phyloP scores from a whole-genome alignment of 106 monocot species.

The Allium cepa region DNA sequence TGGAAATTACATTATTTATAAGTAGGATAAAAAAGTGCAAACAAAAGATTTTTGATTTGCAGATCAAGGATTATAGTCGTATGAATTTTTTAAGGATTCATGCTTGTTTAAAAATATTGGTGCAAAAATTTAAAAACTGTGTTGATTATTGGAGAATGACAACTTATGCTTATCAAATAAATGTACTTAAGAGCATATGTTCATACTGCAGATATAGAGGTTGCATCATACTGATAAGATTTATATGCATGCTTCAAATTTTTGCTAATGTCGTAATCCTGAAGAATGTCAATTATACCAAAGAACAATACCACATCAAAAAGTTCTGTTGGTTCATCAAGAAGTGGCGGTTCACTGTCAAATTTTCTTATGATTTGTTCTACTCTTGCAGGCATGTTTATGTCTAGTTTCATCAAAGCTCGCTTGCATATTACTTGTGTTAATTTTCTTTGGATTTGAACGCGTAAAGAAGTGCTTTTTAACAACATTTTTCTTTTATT shows the following conservation, averaged over 20 bases:
- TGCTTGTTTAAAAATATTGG: too few relatives aligned
- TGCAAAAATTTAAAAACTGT: too few relatives aligned
- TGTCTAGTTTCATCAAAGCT: slow-evolving; percentile 44
- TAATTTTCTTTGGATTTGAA: not conserved
- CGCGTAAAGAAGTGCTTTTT: too few relatives aligned
- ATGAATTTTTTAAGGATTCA: too few relatives aligned
- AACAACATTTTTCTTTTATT: too few relatives aligned
- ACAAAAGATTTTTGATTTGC: too few relatives aligned
- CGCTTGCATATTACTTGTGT: slow-evolving; percentile 19
- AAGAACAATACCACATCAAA: slow-evolving; percentile 66
- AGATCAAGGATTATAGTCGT: too few relatives aligned
- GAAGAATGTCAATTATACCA: slow-evolving; percentile 87
- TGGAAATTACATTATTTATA: too few relatives aligned
- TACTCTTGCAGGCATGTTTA: slow-evolving; percentile 67
- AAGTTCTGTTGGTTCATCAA: slow-evolving; percentile 54
- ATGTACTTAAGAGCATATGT: too few relatives aligned
- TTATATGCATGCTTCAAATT: slow-evolving; percentile 86
- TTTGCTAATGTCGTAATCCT: slow-evolving; percentile 90
- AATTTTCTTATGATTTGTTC: slow-evolving; percentile 32
- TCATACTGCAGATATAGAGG: slow-evolving; percentile 85
- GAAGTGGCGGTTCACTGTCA: slow-evolving; percentile 30
- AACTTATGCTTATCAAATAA: too few relatives aligned
- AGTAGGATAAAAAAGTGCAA: too few relatives aligned
- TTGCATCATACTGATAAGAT: slow-evolving; percentile 72
- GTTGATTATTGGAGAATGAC: too few relatives aligned